Percentiles rank a stretch among this genome's conserved stretches.
Evolutionary conservation across 352 stramenopile genomes (phyloP).

Genomic region (Phytophthora litchii): DNA sequence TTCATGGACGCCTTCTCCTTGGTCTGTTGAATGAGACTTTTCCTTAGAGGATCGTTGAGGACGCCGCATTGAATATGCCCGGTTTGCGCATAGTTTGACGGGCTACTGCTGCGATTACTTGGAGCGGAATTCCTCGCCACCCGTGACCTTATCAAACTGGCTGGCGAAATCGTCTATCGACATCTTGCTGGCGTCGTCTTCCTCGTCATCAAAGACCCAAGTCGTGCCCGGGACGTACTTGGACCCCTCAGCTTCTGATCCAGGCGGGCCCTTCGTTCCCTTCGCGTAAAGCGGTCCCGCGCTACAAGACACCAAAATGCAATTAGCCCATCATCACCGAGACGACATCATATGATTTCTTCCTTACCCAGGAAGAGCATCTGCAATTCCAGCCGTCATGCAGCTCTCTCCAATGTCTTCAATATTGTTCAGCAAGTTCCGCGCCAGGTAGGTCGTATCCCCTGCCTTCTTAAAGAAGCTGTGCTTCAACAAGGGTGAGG

Average conservation of each 20-base stretch:
- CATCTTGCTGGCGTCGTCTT: conserved; percentile 73
- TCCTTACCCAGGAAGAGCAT: conserved; percentile 79
- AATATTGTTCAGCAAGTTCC: conserved; percentile 73
- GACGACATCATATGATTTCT: neutral
- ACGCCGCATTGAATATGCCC: conserved; percentile 19
- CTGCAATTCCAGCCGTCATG: conserved; percentile 83
- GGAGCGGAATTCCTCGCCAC: conserved; percentile 86
- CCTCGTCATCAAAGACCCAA: conserved; percentile 90
- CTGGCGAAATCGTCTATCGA: conserved; percentile 89
- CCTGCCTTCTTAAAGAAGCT: conserved; percentile 91
- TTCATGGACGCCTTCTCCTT: conserved; percentile 13
- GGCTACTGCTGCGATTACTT: conserved; percentile 47
- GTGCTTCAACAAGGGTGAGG: conserved; percentile 85
- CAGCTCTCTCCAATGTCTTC: conserved; percentile 90
- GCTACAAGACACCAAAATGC: conserved; percentile 26
- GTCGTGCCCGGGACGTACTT: conserved; percentile 90
- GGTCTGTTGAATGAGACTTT: conserved; percentile 25
- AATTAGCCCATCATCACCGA: conserved; percentile 1
- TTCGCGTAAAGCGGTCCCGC: conserved; percentile 85
- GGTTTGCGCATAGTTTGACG: conserved; percentile 11
- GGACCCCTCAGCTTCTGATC: conserved; percentile 62
- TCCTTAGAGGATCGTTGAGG: conserved; percentile 24
- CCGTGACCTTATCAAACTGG: conserved; percentile 88
- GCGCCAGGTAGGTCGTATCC: conserved; percentile 67
- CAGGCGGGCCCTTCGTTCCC: conserved; percentile 72